Base-by-base conservation (phyloP, 106 monocot genomes). In the Platanthera guangdongensis region DNA sequence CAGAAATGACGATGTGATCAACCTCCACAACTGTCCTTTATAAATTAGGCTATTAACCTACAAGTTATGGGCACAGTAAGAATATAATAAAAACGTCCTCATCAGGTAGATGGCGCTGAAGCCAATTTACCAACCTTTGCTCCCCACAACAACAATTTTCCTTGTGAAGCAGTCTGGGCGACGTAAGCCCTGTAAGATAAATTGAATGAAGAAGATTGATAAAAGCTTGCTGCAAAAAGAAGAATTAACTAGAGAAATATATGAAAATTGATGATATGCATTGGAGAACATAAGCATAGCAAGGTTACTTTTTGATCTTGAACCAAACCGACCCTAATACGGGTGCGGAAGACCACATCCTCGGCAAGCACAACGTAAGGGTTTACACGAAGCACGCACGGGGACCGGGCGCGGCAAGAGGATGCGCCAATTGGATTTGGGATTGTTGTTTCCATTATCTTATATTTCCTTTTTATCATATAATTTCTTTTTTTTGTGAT, bases 21-120 rank as follows among this genome's bases (percentile, higher is more conserved):
- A 77, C 79, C 94, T 90, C 94, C 94, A 94, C 32, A 87, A 21
- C 75, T 94, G 85, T 53, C 94, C 94, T 83, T 81, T 79, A 78
- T 81, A 76, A 73, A 94, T 90, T 60, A 87, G 85, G 76, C 81
- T 82, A 73, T 90, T 94, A 60, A 90, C 87, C 94, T 94, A 60
- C 48, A 47, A 78, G 63, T 59, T 75, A 32, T 45, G 39, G 32
- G 45, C 16, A 52, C 49, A 65, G 49, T 52, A 19, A 77, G 11
- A 11, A 28, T 11, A 28, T 46, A 32, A 67, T 39, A 50, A 47
- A 32, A 48, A 67, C 25, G 9, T 50, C 8, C 28, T 65, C 25
- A 8, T 63, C 51, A 54, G n/a, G 28, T 30, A 21, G 22, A 13
- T 45, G n/a, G 74, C 3, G n/a, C 16, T 78, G 46, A 2, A 62